These are phyloP conservation scores for Protea cynaroides DNA, from an alignment of 164 flowering plant species.

Conservation along the genomic window DNA sequence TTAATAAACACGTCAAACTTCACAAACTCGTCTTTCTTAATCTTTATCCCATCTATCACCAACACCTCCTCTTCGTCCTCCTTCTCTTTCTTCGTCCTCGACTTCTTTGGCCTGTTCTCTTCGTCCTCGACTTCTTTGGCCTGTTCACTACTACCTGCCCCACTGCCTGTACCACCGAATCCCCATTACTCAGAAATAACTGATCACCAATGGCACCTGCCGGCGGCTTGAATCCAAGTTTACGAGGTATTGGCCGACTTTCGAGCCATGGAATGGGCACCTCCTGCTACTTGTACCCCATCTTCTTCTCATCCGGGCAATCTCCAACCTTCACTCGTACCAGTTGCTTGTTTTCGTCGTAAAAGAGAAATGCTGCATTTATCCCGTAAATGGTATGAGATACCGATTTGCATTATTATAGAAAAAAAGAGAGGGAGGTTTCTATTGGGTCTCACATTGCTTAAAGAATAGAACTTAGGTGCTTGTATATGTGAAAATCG, in stretches of 20 bases:
- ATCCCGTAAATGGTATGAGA: too few species aligned
- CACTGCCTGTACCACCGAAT: neutral
- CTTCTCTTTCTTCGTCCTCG: constrained; percentile 21
- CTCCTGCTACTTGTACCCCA: constrained; percentile 48
- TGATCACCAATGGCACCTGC: neutral
- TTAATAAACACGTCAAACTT: constrained; percentile 41
- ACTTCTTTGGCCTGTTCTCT: constrained; percentile 23
- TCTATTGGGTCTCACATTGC: too few species aligned
- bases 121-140: too few species aligned
- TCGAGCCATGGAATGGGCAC: constrained; percentile 52
- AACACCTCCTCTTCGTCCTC: constrained; percentile 31
- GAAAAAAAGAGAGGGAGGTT: too few species aligned
- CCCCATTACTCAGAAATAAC: constrained; percentile 14
- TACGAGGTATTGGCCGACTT: constrained; percentile 19
- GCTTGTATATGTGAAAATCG: too few species aligned
- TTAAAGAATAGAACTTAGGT: too few species aligned
- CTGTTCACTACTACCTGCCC: constrained; percentile 12
- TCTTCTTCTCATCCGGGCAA: constrained; percentile 29
- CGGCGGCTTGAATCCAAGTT: neutral
- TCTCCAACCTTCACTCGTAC: constrained; percentile 46
- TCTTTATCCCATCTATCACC: constrained; percentile 20
- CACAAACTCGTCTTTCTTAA: constrained; percentile 6
- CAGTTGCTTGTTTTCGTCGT: constrained; percentile 39
- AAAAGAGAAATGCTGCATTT: constrained; percentile 25
- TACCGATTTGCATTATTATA: too few species aligned